Evolutionary conservation across 176 grass and related monocot species (phyloP).

Genomic region (Bolboschoenus planiculmis): DNA sequence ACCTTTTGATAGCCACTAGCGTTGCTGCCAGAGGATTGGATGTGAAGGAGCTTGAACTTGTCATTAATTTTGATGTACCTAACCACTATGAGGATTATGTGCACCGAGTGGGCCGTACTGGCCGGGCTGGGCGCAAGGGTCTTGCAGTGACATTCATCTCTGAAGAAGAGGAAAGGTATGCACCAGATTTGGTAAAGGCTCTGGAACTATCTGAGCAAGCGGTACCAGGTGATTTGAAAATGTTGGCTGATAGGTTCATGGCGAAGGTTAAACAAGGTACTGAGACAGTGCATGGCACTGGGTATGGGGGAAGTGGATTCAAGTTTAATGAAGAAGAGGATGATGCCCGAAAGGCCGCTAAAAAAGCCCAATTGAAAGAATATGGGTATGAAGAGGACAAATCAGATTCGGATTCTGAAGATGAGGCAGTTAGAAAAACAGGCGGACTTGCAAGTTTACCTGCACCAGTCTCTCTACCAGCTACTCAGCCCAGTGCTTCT

Average conservation of each 20-base stretch:
- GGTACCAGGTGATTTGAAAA: constrained; percentile 78
- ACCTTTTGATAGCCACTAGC: constrained; percentile 81
- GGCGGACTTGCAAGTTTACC: constrained; percentile 60
- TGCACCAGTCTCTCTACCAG: constrained; percentile 53
- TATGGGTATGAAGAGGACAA: constrained; percentile 93
- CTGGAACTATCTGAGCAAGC: constrained; percentile 82
- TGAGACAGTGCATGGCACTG: constrained; percentile 79
- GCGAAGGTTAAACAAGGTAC: constrained; percentile 87
- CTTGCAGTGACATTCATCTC: constrained; percentile 89
- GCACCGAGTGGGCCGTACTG: constrained; percentile 91
- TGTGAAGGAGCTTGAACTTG: constrained; percentile 93
- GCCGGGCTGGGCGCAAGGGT: constrained; percentile 85
- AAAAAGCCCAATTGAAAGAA: constrained; percentile 89
- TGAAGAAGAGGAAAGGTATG: constrained; percentile 83
- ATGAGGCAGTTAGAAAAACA: constrained; percentile 68
- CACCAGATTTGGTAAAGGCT: constrained; percentile 91
- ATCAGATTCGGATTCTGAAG: constrained; percentile 92
- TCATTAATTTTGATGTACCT: constrained; percentile 88
- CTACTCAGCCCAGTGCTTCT: constrained; percentile 48
- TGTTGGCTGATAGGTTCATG: constrained; percentile 78
- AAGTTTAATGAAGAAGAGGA: constrained; percentile 98
- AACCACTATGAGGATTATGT: constrained; percentile 99
- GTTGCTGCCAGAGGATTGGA: constrained; percentile 91
- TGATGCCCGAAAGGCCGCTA: constrained; percentile 73
- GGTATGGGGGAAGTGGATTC: constrained; percentile 94